Percentiles rank a stretch among this genome's conserved stretches.
Conservation (phyloP, 1,139 yeast species). For the Diutina pseudorugosa region DNA sequence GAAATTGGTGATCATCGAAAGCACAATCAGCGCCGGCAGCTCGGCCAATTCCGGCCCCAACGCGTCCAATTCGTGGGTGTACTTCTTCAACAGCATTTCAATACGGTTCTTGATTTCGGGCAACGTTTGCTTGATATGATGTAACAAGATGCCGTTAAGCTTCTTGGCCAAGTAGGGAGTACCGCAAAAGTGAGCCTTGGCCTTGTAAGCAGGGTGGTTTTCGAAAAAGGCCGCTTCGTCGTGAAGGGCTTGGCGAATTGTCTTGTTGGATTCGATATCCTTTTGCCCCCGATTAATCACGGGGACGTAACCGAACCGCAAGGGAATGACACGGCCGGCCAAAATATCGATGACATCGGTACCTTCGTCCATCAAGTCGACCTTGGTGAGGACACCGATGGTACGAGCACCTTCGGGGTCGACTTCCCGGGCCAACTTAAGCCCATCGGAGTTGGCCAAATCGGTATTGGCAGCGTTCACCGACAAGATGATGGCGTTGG, state of each 20-base stretch:
- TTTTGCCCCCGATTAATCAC: slow-evolving; percentile 97
- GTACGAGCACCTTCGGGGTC: slow-evolving; percentile 97
- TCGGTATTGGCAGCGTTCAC: slow-evolving; percentile 97
- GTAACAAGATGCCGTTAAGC: slow-evolving; percentile 77
- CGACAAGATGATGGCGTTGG: slow-evolving; percentile 89
- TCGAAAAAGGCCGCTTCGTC: slow-evolving; percentile 75
- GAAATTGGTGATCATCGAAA: slow-evolving; percentile 85
- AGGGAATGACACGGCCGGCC: slow-evolving; percentile 92
- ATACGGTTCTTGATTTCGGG: slow-evolving; percentile 91
- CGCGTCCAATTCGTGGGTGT: slow-evolving; percentile 62
- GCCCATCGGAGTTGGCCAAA: slow-evolving; percentile 94
- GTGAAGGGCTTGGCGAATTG: slow-evolving; percentile 77
- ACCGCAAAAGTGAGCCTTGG: slow-evolving; percentile 88
- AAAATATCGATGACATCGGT: slow-evolving; percentile 96
- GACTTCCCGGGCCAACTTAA: slow-evolving; percentile 91
- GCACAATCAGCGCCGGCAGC: slow-evolving; percentile 79
- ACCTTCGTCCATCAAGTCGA: slow-evolving; percentile 96
- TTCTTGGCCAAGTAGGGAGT: slow-evolving; percentile 94
- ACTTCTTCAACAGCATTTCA: slow-evolving; percentile 71
- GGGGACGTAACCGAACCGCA: slow-evolving; percentile 93
- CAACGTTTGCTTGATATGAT: slow-evolving; percentile 86
- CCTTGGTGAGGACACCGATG: slow-evolving; percentile 93
- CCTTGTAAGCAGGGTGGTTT: slow-evolving; percentile 61
- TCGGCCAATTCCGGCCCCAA: slow-evolving; percentile 84
- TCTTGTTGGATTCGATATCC: slow-evolving; percentile 79